Conservation (phyloP, 2,329 filamentous ascomycete genomes). For the Alternaria gaisen region DNA sequence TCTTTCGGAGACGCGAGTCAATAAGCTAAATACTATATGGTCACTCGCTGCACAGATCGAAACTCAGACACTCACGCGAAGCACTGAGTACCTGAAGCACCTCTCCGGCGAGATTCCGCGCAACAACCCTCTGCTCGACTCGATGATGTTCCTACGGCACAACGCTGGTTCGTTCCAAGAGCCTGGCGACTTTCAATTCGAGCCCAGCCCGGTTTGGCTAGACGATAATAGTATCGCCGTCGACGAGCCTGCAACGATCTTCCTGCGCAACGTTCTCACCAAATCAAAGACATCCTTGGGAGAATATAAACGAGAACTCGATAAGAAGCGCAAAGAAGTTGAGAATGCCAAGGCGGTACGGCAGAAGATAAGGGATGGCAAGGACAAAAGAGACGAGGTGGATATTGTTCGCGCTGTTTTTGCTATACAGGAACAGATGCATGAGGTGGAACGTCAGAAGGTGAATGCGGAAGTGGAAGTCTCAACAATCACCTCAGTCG, state of each 20-base stretch:
- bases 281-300: conserved; percentile 88
- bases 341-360: conserved; percentile 78
- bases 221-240: conserved; percentile 88
- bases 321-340: conserved; percentile 86
- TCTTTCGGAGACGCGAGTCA: conserved; percentile 85
- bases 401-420: conserved; percentile 86
- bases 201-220: conserved; percentile 96
- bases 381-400: conserved; percentile 88
- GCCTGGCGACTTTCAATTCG: conserved; percentile 83
- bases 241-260: conserved; percentile 88
- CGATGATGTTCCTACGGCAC: conserved; percentile 97
- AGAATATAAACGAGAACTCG: conserved; percentile 81
- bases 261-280: conserved; percentile 86
- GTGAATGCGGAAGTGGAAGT: conserved; percentile 93
- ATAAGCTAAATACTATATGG: conserved; percentile 88
- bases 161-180: conserved; percentile 86
- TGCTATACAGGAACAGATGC: conserved; percentile 81
- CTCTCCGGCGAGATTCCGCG: conserved; percentile 82
- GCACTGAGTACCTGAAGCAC: conserved; percentile 74
- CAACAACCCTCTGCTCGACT: conserved; percentile 89
- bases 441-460: conserved; percentile 82
- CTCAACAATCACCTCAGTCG: conserved; percentile 86
- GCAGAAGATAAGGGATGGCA: conserved; percentile 80
- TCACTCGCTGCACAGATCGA: conserved; percentile 81
- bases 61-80: conserved; percentile 77